Evolutionary conservation across 768 basidiomycete species (phyloP).

Genomic region (Lanmaoa rubissima): DNA sequence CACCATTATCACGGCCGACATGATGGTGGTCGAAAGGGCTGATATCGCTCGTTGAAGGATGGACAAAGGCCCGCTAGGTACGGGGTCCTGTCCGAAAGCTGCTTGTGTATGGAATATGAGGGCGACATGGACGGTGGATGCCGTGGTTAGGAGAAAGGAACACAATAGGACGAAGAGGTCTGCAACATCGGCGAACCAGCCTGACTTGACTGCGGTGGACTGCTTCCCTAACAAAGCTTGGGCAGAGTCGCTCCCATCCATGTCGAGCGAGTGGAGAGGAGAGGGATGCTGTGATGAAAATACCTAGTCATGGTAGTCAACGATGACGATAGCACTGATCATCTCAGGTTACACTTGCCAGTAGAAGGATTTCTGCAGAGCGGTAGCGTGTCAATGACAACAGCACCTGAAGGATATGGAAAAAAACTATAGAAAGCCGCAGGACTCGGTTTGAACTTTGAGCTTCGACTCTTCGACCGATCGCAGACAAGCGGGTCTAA

Average conservation of each 20-base stretch:
- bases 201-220: not conserved
- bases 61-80: not conserved
- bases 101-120: not conserved
- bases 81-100: not conserved
- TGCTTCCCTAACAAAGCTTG: not conserved
- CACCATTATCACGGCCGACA: conserved; percentile 2
- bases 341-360: not conserved
- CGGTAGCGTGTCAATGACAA: not conserved
- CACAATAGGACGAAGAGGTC: not conserved
- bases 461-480: no score
- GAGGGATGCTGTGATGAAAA: not conserved
- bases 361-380: not conserved
- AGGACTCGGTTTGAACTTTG: no score
- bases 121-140: not conserved
- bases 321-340: not conserved
- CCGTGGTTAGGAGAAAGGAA: not conserved
- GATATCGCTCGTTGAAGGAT: not conserved
- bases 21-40: not conserved
- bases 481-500: no score
- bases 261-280: not conserved
- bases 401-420: not conserved
- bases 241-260: not conserved
- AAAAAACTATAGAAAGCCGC: no score
- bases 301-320: not conserved
- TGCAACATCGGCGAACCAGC: not conserved